Conservation (phyloP, 306 rosid genomes). For the Psophocarpus tetragonolobus region DNA sequence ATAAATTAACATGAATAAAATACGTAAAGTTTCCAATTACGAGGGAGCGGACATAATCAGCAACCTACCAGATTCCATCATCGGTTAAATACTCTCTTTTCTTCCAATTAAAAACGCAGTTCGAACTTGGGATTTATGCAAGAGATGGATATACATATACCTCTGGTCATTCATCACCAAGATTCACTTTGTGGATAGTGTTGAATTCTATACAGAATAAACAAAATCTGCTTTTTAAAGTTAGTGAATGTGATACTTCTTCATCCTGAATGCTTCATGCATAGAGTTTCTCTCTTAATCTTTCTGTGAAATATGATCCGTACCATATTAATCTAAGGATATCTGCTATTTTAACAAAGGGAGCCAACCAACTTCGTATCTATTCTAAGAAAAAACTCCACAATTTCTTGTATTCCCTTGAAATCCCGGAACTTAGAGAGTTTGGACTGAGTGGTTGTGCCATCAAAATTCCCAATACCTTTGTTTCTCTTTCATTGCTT, state of each 20-base stretch:
- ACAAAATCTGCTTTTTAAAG: background rate
- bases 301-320: background rate
- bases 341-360: background rate
- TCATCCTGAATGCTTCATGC: background rate
- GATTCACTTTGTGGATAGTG: no score
- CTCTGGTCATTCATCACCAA: conserved; percentile 17
- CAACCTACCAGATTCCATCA: conserved; percentile 2
- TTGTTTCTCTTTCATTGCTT: background rate
- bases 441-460: background rate
- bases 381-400: background rate
- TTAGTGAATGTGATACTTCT: background rate
- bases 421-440: background rate
- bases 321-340: background rate
- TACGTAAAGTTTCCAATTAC: no score
- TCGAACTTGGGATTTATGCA: conserved; percentile 18
- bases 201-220: background rate
- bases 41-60: conserved; percentile 9
- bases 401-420: background rate
- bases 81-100: conserved; percentile 16
- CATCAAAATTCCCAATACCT: background rate
- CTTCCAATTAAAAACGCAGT: conserved; percentile 19
- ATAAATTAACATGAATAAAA: no score
- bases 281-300: background rate
- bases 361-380: background rate
- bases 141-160: background rate